A percentile compares a stretch with the other conserved stretches of the same genome.
Evolutionary conservation across 805 yeast genomes (phyloP).

Genomic region (Candida sphagnicola): DNA sequence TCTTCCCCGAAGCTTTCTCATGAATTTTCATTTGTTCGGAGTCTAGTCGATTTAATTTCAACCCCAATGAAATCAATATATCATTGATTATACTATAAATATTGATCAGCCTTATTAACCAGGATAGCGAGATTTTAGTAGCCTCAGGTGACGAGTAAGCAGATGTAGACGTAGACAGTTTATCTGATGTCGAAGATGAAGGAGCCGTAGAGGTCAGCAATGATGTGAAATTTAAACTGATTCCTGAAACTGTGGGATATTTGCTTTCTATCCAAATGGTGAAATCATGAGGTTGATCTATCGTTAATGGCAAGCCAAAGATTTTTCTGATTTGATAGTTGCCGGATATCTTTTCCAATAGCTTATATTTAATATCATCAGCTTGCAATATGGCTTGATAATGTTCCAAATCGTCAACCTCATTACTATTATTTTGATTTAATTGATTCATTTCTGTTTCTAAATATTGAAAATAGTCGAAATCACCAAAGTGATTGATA

Average conservation of each 20-base stretch:
- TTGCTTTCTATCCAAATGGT: slow-evolving; percentile 29
- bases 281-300: slow-evolving; percentile 11
- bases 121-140: slow-evolving; percentile 8
- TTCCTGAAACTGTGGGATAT: slow-evolving; percentile 27
- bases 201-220: slow-evolving; percentile 8
- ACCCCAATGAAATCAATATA: slow-evolving; percentile 18
- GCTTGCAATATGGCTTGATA: slow-evolving; percentile 13
- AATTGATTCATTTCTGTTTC: slow-evolving; percentile 13
- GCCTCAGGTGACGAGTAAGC: neutral
- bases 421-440: slow-evolving; percentile 2
- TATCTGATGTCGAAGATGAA: neutral
- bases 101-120: slow-evolving; percentile 27
- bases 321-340: slow-evolving; percentile 19
- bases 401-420: slow-evolving; percentile 6
- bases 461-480: slow-evolving; percentile 13
- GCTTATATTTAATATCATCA: slow-evolving; percentile 22
- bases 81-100: slow-evolving; percentile 14
- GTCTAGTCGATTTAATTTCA: slow-evolving; percentile 22
- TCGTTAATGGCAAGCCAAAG: slow-evolving; percentile 25
- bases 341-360: slow-evolving; percentile 21
- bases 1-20: slow-evolving; percentile 21
- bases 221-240: slow-evolving; percentile 11
- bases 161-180: neutral
- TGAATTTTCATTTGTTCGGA: slow-evolving; percentile 19
- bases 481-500: slow-evolving; percentile 21